Percentiles rank a stretch among this genome's conserved stretches.
Conservation (phyloP, 345 rosid species). For the Arabidopsis suecica region DNA sequence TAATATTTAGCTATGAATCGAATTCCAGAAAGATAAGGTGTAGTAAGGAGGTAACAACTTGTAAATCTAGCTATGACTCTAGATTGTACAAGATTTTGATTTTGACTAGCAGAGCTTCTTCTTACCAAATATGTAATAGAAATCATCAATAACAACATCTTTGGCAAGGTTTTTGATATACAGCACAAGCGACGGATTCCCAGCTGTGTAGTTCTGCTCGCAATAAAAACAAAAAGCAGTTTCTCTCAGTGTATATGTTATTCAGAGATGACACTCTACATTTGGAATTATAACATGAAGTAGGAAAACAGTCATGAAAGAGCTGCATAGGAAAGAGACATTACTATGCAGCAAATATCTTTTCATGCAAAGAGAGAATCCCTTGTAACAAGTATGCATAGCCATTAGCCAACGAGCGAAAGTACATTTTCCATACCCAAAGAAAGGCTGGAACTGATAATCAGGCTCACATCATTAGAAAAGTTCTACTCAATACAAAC, state of each 20-base stretch:
- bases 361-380: conserved; percentile 1
- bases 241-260: conserved; percentile 6
- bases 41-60: conserved; percentile 3
- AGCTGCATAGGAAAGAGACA: conserved; percentile 14
- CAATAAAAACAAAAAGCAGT: background rate
- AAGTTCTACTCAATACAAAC: conserved; percentile 13
- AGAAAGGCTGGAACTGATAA: conserved; percentile 22
- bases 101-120: conserved; percentile 8
- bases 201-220: conserved; percentile 85
- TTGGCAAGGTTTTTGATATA: conserved; percentile 93
- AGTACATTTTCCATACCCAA: background rate
- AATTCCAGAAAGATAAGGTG: background rate
- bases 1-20: conserved; percentile 21
- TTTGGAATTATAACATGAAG: background rate
- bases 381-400: conserved; percentile 1
- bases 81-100: conserved; percentile 11
- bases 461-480: conserved; percentile 23
- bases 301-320: conserved; percentile 19
- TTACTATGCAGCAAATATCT: background rate
- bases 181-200: conserved; percentile 79
- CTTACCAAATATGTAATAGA: conserved; percentile 87
- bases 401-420: conserved; percentile 6
- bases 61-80: conserved; percentile 8
- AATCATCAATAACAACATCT: conserved; percentile 78
- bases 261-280: background rate